These are phyloP conservation scores for Phoma sp. DNA, from an alignment of 2,329 filamentous ascomycete genomes.

Conservation along the genomic window DNA sequence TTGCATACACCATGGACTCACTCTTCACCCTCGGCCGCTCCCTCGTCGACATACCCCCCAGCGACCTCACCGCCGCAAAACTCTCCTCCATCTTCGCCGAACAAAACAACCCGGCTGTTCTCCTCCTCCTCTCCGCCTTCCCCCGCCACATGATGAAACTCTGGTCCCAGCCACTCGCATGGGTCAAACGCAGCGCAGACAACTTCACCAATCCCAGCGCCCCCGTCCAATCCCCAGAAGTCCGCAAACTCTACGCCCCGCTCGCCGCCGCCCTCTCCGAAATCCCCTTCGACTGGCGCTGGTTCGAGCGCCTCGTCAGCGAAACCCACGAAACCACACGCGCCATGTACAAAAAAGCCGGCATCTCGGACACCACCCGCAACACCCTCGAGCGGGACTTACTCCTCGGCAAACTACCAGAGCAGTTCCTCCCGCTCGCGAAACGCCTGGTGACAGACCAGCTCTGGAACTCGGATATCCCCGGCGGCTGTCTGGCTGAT, in stretches of 20 bases:
- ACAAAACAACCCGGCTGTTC: constrained; percentile 46
- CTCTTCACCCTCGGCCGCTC: constrained; percentile 47
- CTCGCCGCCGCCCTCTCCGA: constrained; percentile 41
- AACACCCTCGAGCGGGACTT: constrained; percentile 61
- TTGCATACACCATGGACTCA: constrained; percentile 63
- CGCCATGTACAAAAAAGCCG: constrained; percentile 60
- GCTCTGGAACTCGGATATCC: constrained; percentile 46
- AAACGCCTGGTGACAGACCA: constrained; percentile 55
- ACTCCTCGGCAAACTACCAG: constrained; percentile 60
- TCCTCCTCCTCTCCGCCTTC: constrained; percentile 45
- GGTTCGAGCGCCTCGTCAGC: constrained; percentile 57
- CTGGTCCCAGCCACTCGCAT: constrained; percentile 41
- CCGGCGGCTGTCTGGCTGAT: constrained; percentile 58
- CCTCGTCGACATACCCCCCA: constrained; percentile 28
- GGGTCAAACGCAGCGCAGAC: constrained; percentile 39
- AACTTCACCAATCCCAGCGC: constrained; percentile 44
- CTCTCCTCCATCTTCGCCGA: constrained; percentile 36
- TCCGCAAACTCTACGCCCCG: constrained; percentile 56
- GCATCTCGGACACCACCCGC: constrained; percentile 55
- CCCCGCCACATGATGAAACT: constrained; percentile 49
- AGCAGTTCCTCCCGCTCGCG: constrained; percentile 59
- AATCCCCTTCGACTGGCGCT: constrained; percentile 53
- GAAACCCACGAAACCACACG: constrained; percentile 73
- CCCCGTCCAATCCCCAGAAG: constrained; percentile 50
- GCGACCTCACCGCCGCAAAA: constrained; percentile 48